These are phyloP conservation scores for Schizosaccharomyces osmophilus DNA, from an alignment of 805 yeast genomes.

Conservation along the genomic window DNA sequence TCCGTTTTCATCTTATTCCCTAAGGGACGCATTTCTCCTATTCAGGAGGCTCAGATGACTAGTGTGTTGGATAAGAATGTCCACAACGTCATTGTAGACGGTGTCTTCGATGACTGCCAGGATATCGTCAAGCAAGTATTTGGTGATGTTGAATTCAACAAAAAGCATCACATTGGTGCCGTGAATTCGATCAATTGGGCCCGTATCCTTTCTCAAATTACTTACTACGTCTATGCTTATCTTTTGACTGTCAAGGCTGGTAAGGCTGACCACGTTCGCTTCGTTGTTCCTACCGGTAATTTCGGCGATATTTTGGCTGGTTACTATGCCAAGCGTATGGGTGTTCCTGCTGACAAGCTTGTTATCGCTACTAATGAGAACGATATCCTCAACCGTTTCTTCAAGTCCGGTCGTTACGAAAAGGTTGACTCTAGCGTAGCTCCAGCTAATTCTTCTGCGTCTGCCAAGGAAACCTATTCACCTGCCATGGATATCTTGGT, in stretches of 20 bases:
- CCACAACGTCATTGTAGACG: conserved; percentile 82
- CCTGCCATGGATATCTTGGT: conserved; percentile 98
- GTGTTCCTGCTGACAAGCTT: conserved; percentile 65
- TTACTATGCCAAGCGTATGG: conserved; percentile 83
- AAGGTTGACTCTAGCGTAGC: conserved; percentile 17
- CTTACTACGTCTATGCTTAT: conserved; percentile 83
- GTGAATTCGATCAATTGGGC: conserved; percentile 99
- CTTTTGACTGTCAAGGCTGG: conserved; percentile 28
- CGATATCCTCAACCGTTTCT: conserved; percentile 80
- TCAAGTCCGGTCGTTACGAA: conserved; percentile 65
- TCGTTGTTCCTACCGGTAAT: conserved; percentile 92
- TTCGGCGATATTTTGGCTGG: conserved; percentile 97
- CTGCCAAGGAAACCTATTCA: conserved; percentile 69
- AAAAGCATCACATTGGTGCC: conserved; percentile 82
- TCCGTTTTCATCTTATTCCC: conserved; percentile 91
- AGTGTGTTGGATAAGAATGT: conserved; percentile 81
- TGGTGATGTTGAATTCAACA: conserved; percentile 71
- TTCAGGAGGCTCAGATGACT: conserved; percentile 97
- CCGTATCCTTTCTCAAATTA: conserved; percentile 87
- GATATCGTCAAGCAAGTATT: conserved; percentile 83
- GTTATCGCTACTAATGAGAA: conserved; percentile 91
- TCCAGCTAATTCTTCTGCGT: conserved; percentile 21
- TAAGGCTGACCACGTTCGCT: conserved; percentile 29
- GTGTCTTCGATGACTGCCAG: conserved; percentile 96
- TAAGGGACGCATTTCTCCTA: conserved; percentile 88